phyloP scores from a whole-genome alignment of 129 eudicot species.

The Chrysanthemum makinoi region DNA sequence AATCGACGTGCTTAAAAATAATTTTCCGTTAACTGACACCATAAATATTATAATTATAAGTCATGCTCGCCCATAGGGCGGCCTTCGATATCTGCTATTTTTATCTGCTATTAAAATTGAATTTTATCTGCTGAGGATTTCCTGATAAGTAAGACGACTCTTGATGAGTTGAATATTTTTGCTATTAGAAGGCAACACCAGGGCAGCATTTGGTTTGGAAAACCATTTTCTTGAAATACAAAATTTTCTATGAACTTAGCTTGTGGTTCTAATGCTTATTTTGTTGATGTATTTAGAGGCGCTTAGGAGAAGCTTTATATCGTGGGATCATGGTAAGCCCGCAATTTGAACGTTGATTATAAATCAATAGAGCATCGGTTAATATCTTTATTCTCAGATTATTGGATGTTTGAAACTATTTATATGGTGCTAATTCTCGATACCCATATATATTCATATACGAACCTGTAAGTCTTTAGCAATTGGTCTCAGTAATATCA shows the following conservation, averaged over 20 bases:
- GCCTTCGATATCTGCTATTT: no score
- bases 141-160: neutral
- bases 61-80: no score
- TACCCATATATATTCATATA: no score
- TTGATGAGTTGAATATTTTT: constrained; percentile 33
- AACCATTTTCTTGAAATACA: constrained; percentile 39
- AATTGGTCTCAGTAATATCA: no score
- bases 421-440: neutral
- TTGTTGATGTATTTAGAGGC: constrained; percentile 35
- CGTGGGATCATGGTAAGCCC: neutral
- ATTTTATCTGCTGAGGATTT: constrained; percentile 9
- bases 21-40: no score
- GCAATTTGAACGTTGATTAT: neutral
- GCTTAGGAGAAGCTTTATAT: constrained; percentile 26
- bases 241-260: neutral
- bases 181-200: constrained; percentile 25
- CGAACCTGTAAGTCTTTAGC: no score
- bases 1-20: no score
- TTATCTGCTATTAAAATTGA: no score
- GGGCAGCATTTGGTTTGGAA: constrained; percentile 24
- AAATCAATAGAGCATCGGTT: no score
- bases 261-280: neutral
- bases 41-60: no score
- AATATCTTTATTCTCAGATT: no score
- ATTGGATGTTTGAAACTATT: no score